Evolutionary conservation across 2,329 filamentous ascomycete genomes (phyloP).

Genomic region (Leptographium galeiforme): DNA sequence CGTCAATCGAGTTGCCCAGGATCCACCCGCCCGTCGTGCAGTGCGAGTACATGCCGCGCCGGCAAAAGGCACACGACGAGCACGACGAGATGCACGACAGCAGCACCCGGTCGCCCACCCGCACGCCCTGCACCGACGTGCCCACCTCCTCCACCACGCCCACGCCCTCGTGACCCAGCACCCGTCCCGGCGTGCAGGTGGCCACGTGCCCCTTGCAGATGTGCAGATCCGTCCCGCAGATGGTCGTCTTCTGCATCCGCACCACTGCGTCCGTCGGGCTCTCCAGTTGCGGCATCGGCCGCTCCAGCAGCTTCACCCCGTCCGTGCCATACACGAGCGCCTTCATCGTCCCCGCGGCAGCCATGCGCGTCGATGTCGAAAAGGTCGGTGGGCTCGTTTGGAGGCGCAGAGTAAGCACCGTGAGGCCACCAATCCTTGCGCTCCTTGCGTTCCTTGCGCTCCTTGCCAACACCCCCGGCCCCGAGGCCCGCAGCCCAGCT

Average conservation of each 20-base stretch:
- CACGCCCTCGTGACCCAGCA: conserved; percentile 41
- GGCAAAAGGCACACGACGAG: conserved; percentile 36
- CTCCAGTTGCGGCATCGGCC: conserved; percentile 26
- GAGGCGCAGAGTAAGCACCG: background rate
- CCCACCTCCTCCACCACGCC: conserved; percentile 33
- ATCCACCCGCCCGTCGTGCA: conserved; percentile 41
- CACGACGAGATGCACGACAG: conserved; percentile 38
- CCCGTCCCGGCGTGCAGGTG: conserved; percentile 27
- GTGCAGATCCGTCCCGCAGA: conserved; percentile 43
- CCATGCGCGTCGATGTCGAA: background rate
- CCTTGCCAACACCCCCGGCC: background rate
- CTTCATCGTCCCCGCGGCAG: conserved; percentile 28
- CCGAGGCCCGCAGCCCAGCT: too few species aligned
- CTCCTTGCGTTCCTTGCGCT: background rate
- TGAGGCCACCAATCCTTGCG: too few species aligned
- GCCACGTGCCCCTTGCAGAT: conserved; percentile 41
- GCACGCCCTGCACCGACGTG: conserved; percentile 29
- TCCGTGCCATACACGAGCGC: conserved; percentile 29
- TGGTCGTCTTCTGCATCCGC: conserved; percentile 31
- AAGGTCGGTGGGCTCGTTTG: background rate
- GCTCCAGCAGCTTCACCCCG: conserved; percentile 24
- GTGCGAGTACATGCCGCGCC: conserved; percentile 35
- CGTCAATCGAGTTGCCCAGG: conserved; percentile 37
- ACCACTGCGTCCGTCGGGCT: conserved; percentile 34
- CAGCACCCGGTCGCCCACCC: conserved; percentile 36